These are phyloP conservation scores for Irineochytrium annulatum DNA, from an alignment of 192 early-diverging fungal genomes.

Conservation along the genomic window DNA sequence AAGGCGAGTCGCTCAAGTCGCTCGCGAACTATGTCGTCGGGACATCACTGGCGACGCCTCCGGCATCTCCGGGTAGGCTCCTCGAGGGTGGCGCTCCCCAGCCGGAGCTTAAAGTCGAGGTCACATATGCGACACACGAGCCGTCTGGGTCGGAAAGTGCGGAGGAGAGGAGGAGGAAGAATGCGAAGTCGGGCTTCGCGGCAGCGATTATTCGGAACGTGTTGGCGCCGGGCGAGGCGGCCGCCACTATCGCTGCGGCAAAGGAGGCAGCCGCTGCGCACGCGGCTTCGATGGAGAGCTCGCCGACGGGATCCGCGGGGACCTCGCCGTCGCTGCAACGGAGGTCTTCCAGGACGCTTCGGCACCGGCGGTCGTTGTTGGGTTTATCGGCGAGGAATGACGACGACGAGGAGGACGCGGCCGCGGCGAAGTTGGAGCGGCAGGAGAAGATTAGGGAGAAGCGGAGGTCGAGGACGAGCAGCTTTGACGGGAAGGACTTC, in stretches of 20 bases:
- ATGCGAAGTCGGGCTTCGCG: neutral
- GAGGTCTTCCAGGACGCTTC: constrained; percentile 11
- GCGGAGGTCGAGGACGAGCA: constrained; percentile 19
- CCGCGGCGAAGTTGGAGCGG: constrained; percentile 36
- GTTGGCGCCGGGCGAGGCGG: constrained; percentile 3
- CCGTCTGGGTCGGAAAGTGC: neutral
- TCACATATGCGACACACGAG: constrained; percentile 19
- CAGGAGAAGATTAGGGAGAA: constrained; percentile 44
- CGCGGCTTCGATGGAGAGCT: neutral
- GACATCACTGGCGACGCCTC: constrained; percentile 21
- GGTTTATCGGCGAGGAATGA: constrained; percentile 9
- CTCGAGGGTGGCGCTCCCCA: neutral
- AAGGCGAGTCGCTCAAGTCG: constrained; percentile 17
- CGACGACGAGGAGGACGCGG: constrained; percentile 31
- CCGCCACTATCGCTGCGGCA: constrained; percentile 21
- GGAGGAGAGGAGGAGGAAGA: neutral
- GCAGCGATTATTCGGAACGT: constrained; percentile 5
- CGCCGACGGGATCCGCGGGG: constrained; percentile 8
- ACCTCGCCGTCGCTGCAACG: constrained; percentile 4
- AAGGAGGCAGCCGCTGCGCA: constrained; percentile 9
- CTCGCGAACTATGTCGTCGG: constrained; percentile 18
- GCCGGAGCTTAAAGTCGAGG: constrained; percentile 19
- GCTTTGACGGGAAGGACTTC: constrained; percentile 1
- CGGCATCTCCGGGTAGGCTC: constrained; percentile 16
- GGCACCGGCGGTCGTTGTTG: constrained; percentile 19